Evolutionary conservation across 129 eudicot genomes (phyloP).

Genomic region (Oenanthe sinensis): DNA sequence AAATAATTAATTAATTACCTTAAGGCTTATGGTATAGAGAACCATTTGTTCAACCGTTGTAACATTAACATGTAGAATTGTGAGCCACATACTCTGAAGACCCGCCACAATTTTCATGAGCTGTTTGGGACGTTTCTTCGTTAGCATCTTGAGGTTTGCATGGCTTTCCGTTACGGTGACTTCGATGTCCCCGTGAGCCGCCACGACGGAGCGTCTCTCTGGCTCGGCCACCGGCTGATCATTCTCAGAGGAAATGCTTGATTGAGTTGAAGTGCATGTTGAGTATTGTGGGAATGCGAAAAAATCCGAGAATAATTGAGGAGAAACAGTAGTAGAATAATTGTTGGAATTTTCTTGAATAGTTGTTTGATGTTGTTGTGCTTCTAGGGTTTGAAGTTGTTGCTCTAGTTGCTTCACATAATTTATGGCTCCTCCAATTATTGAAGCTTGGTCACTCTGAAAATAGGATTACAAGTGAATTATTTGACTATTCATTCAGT

Average conservation of each 20-base stretch:
- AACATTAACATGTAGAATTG: constrained; percentile 62
- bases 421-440: constrained; percentile 64
- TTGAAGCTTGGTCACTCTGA: constrained; percentile 71
- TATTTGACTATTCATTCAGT: not conserved
- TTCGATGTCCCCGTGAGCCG: constrained; percentile 47
- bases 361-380: constrained; percentile 25
- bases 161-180: constrained; percentile 69
- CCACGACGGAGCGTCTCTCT: constrained; percentile 17
- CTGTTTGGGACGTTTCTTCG: constrained; percentile 51
- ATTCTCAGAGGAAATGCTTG: not conserved
- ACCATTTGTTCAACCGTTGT: constrained; percentile 48
- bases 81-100: constrained; percentile 47
- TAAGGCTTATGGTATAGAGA: constrained; percentile 54
- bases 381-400: constrained; percentile 45
- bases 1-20: constrained; percentile 23
- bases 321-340: not conserved
- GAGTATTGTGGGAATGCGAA: constrained; percentile 58
- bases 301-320: constrained; percentile 34
- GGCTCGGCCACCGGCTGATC: constrained; percentile 11
- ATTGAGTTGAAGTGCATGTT: not conserved
- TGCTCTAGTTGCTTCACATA: constrained; percentile 59
- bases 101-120: constrained; percentile 51
- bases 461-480: not conserved
- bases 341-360: not conserved
- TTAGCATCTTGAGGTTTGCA: constrained; percentile 53